Evolutionary conservation across 805 yeast species (phyloP).

Genomic region (Yarrowia alimentaria): DNA sequence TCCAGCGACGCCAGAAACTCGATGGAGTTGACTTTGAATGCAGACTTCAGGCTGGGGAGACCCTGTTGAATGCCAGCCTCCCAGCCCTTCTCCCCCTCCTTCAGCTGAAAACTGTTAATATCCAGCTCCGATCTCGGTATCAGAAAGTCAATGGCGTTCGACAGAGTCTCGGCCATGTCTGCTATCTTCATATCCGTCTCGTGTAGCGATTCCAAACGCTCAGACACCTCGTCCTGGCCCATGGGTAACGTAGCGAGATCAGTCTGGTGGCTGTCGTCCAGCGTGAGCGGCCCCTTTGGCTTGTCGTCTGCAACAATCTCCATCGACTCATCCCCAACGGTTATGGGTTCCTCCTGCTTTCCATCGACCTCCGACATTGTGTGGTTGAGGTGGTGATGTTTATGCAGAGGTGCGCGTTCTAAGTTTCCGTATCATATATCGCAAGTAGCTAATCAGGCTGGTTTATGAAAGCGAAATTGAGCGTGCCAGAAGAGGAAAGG

Average conservation of each 20-base stretch:
- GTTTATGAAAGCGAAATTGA: no score
- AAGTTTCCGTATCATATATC: no score
- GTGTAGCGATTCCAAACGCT: conserved; percentile 36
- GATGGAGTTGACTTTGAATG: conserved; percentile 47
- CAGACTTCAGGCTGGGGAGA: conserved; percentile 38
- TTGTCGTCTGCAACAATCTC: background rate
- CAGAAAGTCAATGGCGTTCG: conserved; percentile 5
- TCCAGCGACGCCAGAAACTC: conserved; percentile 56
- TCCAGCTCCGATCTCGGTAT: conserved; percentile 21
- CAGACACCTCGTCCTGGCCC: conserved; percentile 34
- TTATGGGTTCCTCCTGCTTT: conserved; percentile 4
- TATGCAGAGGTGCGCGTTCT: background rate
- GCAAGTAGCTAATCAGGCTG: no score
- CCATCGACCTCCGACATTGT: background rate
- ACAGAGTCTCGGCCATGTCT: background rate
- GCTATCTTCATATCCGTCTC: conserved; percentile 34
- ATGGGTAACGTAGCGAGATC: conserved; percentile 31
- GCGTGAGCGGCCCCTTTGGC: background rate
- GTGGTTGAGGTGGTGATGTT: conserved; percentile 1
- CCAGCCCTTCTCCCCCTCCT: conserved; percentile 35
- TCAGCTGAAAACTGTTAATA: conserved; percentile 32
- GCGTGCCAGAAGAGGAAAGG: no score
- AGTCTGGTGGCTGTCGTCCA: conserved; percentile 9
- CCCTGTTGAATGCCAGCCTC: conserved; percentile 33
- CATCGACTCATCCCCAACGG: conserved; percentile 13